Conservation (phyloP, 306 rosid species). For the Herpetospermum pedunculosum region DNA sequence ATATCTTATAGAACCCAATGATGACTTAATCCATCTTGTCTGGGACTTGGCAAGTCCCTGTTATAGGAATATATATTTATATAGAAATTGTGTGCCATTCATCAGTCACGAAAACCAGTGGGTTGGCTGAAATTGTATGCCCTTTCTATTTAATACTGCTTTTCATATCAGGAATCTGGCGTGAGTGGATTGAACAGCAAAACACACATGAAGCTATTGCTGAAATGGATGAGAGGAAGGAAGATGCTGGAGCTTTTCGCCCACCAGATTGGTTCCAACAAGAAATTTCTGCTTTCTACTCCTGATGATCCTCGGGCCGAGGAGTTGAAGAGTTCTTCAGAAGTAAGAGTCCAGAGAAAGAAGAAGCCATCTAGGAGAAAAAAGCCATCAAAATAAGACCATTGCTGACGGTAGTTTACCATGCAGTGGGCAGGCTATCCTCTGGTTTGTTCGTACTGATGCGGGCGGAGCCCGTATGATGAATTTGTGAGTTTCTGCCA, state of each 20-base stretch:
- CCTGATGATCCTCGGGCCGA: conserved; percentile 24
- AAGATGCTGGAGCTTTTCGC: conserved; percentile 36
- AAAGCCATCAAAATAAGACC: conserved; percentile 9
- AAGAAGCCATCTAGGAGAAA: conserved; percentile 15
- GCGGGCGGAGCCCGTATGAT: neutral
- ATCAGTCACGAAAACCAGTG: neutral
- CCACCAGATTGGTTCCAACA: conserved; percentile 35
- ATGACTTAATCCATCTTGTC: neutral
- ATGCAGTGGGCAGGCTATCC: neutral
- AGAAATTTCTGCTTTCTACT: conserved; percentile 28
- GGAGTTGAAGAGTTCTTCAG: conserved; percentile 5
- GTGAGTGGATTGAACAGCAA: conserved; percentile 39
- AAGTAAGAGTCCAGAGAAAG: conserved; percentile 6
- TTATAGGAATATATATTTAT: neutral
- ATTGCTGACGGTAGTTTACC: neutral
- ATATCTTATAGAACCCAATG: neutral
- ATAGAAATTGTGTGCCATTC: neutral
- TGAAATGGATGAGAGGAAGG: conserved; percentile 55
- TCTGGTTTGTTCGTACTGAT: neutral
- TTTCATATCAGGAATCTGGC: conserved; percentile 26
- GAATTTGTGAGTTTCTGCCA: neutral
- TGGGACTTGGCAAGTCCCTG: neutral
- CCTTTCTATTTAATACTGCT: neutral
- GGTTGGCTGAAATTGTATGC: neutral
- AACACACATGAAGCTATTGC: conserved; percentile 45